Conservation (phyloP, 768 basidiomycete species). For the Serendipita sp. region DNA sequence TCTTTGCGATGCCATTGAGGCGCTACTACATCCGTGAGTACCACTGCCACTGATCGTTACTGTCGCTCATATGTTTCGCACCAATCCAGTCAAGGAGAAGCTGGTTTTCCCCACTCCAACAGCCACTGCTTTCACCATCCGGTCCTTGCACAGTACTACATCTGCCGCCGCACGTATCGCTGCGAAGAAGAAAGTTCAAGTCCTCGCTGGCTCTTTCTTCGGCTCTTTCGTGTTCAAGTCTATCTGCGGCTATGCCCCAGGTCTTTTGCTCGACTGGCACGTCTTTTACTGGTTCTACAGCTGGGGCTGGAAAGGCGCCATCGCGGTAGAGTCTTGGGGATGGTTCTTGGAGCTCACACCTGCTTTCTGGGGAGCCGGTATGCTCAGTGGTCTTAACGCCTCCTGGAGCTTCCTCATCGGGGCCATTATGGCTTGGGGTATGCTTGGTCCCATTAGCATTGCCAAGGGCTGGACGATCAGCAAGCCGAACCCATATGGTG, state of each 20-base stretch:
- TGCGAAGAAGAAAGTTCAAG: constrained; percentile 40
- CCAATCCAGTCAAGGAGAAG: constrained; percentile 31
- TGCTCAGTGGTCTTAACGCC: constrained; percentile 10
- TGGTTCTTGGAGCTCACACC: constrained; percentile 21
- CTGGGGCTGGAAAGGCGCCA: constrained; percentile 43
- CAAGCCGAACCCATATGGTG: constrained; percentile 13
- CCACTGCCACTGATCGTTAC: no score
- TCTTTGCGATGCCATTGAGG: constrained; percentile 48
- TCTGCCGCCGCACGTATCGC: constrained; percentile 26
- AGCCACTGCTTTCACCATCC: constrained; percentile 50
- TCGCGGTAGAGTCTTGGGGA: constrained; percentile 40
- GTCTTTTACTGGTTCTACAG: constrained; percentile 45
- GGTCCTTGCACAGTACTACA: constrained; percentile 36
- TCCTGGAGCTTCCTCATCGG: constrained; percentile 27
- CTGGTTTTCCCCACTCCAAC: constrained; percentile 48
- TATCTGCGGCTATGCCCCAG: constrained; percentile 39
- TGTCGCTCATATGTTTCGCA: no score
- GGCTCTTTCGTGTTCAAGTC: constrained; percentile 36
- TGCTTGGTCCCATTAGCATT: constrained; percentile 37
- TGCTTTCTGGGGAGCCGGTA: constrained; percentile 17
- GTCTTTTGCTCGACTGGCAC: constrained; percentile 49
- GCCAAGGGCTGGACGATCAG: constrained; percentile 37
- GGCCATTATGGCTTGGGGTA: constrained; percentile 41
- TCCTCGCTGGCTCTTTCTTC: constrained; percentile 31
- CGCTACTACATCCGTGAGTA: constrained; percentile 34